These are phyloP conservation scores for Monosporascus cannonballus DNA, from an alignment of 2,329 filamentous ascomycete genomes.

Conservation along the genomic window DNA sequence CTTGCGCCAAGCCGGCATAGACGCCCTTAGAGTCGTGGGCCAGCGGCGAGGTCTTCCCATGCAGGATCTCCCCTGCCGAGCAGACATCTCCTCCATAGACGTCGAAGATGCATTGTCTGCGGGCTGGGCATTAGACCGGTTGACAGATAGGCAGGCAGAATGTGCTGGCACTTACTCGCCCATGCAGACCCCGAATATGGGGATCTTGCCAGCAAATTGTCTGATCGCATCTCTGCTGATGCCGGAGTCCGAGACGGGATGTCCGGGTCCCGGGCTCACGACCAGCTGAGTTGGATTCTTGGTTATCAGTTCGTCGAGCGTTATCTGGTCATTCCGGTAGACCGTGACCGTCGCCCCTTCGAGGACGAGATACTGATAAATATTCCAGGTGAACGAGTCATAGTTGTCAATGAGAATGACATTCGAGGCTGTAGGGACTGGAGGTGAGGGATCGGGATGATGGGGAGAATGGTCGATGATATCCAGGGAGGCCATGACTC, in stretches of 20 bases:
- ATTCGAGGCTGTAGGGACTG: conserved; percentile 76
- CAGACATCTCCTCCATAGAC: conserved; percentile 87
- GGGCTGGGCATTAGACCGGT: conserved; percentile 7
- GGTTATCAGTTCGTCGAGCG: conserved; percentile 73
- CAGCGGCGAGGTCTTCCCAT: conserved; percentile 92
- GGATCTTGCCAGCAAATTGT: conserved; percentile 90
- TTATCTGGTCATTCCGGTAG: conserved; percentile 86
- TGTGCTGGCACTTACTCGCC: conserved; percentile 63
- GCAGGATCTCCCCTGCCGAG: conserved; percentile 91
- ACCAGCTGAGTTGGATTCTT: conserved; percentile 90
- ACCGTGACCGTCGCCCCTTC: conserved; percentile 90
- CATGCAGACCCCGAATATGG: conserved; percentile 97
- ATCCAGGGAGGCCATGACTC: conserved; percentile 40
- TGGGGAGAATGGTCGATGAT: conserved; percentile 79
- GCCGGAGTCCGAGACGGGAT: conserved; percentile 85
- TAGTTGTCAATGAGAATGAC: conserved; percentile 97
- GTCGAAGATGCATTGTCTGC: conserved; percentile 88
- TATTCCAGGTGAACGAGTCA: conserved; percentile 98
- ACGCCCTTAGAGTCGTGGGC: conserved; percentile 89
- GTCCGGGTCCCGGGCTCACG: conserved; percentile 89
- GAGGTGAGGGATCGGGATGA: conserved; percentile 68
- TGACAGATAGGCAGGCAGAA: neutral
- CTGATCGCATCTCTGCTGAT: conserved; percentile 88
- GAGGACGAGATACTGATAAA: conserved; percentile 96
- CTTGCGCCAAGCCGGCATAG: conserved; percentile 73